Percentiles rank a stretch among this genome's conserved stretches.
phyloP scores from a whole-genome alignment of 768 basidiomycete species.

The Mycena rebaudengoi region DNA sequence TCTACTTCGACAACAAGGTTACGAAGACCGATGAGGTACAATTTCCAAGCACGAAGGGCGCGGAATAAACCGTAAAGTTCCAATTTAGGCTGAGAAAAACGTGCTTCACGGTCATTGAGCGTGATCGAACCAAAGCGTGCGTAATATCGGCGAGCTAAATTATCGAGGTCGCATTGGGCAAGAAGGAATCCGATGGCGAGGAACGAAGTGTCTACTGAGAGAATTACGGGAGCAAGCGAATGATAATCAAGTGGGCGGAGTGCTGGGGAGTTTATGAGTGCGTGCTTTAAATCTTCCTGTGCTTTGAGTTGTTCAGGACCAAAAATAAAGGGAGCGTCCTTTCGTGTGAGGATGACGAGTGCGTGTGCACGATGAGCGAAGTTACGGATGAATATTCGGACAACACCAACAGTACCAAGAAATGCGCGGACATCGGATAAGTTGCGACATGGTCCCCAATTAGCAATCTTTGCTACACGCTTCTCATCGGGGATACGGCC shows the following conservation, averaged over 20 bases:
- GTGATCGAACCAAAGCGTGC: slow-evolving; percentile 45
- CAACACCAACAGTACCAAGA: slow-evolving; percentile 38
- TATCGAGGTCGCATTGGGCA: slow-evolving; percentile 33
- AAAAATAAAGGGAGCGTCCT: slow-evolving; percentile 40
- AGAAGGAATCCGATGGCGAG: slow-evolving; percentile 46
- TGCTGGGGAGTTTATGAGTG: slow-evolving; percentile 33
- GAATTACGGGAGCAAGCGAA: slow-evolving; percentile 34
- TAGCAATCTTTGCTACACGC: slow-evolving; percentile 32
- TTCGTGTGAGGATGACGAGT: slow-evolving; percentile 35
- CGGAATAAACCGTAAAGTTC: slow-evolving; percentile 46
- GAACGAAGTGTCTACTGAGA: slow-evolving; percentile 46
- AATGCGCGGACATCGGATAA: slow-evolving; percentile 33
- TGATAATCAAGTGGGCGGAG: slow-evolving; percentile 44
- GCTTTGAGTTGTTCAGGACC: slow-evolving; percentile 31
- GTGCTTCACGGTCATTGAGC: slow-evolving; percentile 40
- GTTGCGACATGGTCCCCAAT: slow-evolving; percentile 25
- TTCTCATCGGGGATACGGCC: slow-evolving; percentile 37
- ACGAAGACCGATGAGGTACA: slow-evolving; percentile 38
- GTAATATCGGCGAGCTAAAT: slow-evolving; percentile 29
- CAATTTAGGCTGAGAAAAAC: slow-evolving; percentile 42
- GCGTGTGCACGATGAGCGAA: slow-evolving; percentile 33
- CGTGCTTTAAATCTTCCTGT: slow-evolving; percentile 34
- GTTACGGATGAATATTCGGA: slow-evolving; percentile 40
- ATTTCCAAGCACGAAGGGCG: slow-evolving; percentile 27
- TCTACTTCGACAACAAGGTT: slow-evolving; percentile 48